Evolutionary conservation across 768 basidiomycete genomes (phyloP).

Genomic region (Amylocystis lapponica): DNA sequence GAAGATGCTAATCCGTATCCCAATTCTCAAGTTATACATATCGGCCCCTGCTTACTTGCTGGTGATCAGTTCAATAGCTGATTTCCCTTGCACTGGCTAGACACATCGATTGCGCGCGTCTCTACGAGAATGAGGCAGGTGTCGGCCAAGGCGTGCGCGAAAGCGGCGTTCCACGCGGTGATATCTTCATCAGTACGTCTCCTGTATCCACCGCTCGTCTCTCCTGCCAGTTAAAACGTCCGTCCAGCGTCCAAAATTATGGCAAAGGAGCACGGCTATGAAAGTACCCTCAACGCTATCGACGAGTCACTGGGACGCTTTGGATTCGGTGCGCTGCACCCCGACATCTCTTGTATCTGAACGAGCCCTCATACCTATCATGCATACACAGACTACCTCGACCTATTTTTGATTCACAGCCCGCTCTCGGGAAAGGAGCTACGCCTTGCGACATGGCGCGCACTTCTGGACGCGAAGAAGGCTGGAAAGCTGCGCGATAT

Average conservation of each 20-base stretch:
- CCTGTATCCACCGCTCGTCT: neutral
- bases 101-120: conserved; percentile 50
- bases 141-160: conserved; percentile 73
- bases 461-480: conserved; percentile 28
- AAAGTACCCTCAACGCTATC: conserved; percentile 52
- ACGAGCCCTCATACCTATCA: neutral
- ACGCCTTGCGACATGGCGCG: conserved; percentile 36
- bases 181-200: conserved; percentile 58
- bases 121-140: conserved; percentile 67
- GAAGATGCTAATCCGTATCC: no score
- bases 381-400: conserved; percentile 33
- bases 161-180: conserved; percentile 65
- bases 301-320: conserved; percentile 55
- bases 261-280: conserved; percentile 61
- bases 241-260: conserved; percentile 60
- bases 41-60: no score
- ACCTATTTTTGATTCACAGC: conserved; percentile 44
- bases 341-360: neutral
- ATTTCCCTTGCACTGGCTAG: conserved; percentile 18
- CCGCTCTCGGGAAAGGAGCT: conserved; percentile 31
- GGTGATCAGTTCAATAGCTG: neutral
- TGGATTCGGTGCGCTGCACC: conserved; percentile 41
- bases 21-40: no score
- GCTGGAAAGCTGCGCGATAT: conserved; percentile 34
- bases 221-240: neutral